Evolutionary conservation across 1,284 basidiomycete species (phyloP), one percentile per base, ranked within the genome.

Genomic region (Moesziomyces antarcticus): DNA sequence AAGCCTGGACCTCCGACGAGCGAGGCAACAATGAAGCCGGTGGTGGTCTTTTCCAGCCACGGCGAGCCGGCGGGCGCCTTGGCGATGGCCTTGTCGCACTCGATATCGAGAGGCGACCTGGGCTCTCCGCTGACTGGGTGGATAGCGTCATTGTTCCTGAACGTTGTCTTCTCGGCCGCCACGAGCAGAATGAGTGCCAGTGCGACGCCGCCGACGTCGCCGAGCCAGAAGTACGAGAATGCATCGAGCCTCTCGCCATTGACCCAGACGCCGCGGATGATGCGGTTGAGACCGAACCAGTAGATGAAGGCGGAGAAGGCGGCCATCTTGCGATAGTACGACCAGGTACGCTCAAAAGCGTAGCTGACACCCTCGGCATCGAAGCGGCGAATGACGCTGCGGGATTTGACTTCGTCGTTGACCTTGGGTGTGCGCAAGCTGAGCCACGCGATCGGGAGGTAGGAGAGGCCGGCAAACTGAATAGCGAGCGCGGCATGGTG

Each of bases 261-360:
- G 21, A 66, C 24, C n/a, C 30, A 47, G 51, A 52, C 10, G 16
- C 66, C 66, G 10, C 68, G 59, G 21, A 64, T 41, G 49, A 77
- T 50, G 2, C 71, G 67, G 50, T 73, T 71, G 58, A 71, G 55
- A 13, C 75, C 75, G 49, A 69, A 77, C 75, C 75, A 77, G 63
- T 77, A 77, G 37, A 69, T 56, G 48, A 77, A 49, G 5, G 71
- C 53, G 0, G 75, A 77, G 45, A 71, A 37, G 7, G 56, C 60
- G 21, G 57, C 75, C 53, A 70, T 62, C 50, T 70, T 73, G 43
- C 75, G 67, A 61, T 77, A 74, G 55, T 73, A 74, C 10, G 71
- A 73, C 75, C 75, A 77, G 16, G 75, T 77, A 27, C 75, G 58
- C 35, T 77, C 75, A 27, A 77, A 77, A 11, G 62, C 64, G 35